Base-by-base conservation (phyloP, 2,329 filamentous ascomycete species). In the Metarhizium anisopliae region DNA sequence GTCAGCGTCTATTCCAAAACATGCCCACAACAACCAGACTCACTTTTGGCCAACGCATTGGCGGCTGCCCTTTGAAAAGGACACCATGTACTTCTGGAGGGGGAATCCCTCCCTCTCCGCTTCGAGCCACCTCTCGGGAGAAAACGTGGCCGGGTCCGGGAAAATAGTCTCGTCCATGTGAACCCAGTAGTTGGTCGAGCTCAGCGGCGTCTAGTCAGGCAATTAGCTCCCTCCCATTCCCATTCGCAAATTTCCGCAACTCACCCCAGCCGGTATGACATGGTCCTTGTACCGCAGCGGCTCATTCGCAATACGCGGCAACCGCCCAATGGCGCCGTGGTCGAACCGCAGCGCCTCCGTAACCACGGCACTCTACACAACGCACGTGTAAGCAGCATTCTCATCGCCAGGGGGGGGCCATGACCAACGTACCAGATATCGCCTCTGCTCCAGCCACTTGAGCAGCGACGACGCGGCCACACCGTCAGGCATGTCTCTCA, bases 161-260 rank as follows among this genome's bases (percentile, higher is more conserved):
- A 61, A 69, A 1, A 67, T 42, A 1, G 20, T 8, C 16, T 63
- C 58, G 47, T 68, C 61, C 25, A 55, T 62, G 43, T 64, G 61
- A 49, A 67, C 55, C 20, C 58, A 59, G 20, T 68, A 63, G 14
- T 66, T 64, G 2, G 70, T 69, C 69, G 73, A 72, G 30, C 69
- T 64, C 4, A 76, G 65, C 0, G 72, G 67, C 0, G 64, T 66
- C 6, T 63, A 59, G 25, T 25, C 25, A 25, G 18, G 18, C 18
- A 18, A 18, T 25, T 25, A 25, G 25, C 25, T 25, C 3, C 25
- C 20, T 25, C 25, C 25, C 25, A 25, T 25, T 25, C 25, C 25
- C 25, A 25, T 25, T 25, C 25, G 25, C 25, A 25, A 1, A 1
- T 25, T 25, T 25, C 25, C 25, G 60, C 55, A 62, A 59, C 58